Evolutionary conservation across 768 basidiomycete genomes (phyloP), one percentile per base, ranked within the genome.

Genomic region (Rhodotorula taiwanensis): DNA sequence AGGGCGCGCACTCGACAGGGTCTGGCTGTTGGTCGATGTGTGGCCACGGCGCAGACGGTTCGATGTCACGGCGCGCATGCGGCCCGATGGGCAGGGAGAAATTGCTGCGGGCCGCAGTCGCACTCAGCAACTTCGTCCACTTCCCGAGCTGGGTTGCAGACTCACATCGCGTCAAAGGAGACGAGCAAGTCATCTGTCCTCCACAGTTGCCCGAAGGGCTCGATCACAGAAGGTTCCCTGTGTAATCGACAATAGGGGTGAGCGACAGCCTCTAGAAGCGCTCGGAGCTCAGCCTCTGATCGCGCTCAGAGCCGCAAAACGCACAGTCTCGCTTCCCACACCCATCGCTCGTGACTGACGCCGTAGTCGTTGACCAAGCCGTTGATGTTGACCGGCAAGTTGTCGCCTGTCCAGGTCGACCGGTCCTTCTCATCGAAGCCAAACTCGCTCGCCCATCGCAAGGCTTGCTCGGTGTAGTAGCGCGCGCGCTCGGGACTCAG

Each of bases 171-270:
- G 39, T 66, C 72, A 41, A 72, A 73, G 0, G 69, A 71, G n/a
- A 64, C 62, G 43, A 74, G 52, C n/a, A 74, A 63, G 54, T 74
- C 67, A 20, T 73, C 55, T 21, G 71, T 73, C 41, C 71, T 70
- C 70, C 70, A 74, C 23, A 73, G 45, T 49, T 68, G 62, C 47
- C 68, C 68, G 55, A 74, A 74, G 3, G 63, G 67, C 52, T 69
- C 68, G 39, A 72, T 52, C 21, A 74, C 58, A 23, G 52, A 62
- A 7, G 58, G 61, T 49, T 74, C 73, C 27, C 45, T 34, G 7
- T 9, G 39, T 10, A 10, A 18, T 10, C 39, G 39, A 36, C 2
- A 27, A n/a, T 21, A 4, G 16, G 15, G n/a, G 31, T 27, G 25
- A 53, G 39, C 34, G 10, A 6, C 5, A 15, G 18, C 23, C 21